Percentiles rank a stretch among this genome's conserved stretches.
Conservation (phyloP, 1,284 basidiomycete genomes). For the Cystobasidium slooffiae region DNA sequence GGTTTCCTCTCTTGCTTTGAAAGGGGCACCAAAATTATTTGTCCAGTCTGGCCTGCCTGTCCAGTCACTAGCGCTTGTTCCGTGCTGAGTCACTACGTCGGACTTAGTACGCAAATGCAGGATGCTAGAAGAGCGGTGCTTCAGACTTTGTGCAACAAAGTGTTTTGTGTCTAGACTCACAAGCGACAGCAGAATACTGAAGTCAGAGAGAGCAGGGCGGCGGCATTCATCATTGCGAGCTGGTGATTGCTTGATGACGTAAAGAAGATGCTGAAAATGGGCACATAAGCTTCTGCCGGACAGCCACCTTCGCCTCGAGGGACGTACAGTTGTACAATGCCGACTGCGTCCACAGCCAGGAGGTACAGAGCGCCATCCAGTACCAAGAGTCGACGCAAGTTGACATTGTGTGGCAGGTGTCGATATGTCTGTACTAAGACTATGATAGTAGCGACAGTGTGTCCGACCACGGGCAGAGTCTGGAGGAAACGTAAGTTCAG, state of each 20-base stretch:
- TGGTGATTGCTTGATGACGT: neutral
- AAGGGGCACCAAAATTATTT: conserved; percentile 27
- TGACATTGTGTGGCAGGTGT: conserved; percentile 9
- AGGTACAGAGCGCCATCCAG: conserved; percentile 39
- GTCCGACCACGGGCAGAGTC: conserved; percentile 22
- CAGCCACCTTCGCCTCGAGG: neutral
- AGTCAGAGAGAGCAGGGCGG: conserved; percentile 27
- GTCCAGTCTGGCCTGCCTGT: conserved; percentile 27
- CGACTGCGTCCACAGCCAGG: conserved; percentile 23
- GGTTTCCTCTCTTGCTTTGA: neutral
- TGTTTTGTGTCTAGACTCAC: neutral
- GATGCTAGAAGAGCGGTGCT: conserved; percentile 10
- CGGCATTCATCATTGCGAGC: conserved; percentile 34
- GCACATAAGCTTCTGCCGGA: neutral
- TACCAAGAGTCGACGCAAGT: conserved; percentile 16
- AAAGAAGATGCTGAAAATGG: conserved; percentile 25
- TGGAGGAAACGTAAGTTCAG: neutral
- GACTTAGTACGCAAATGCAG: conserved; percentile 28
- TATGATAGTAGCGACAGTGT: conserved; percentile 29
- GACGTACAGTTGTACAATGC: conserved; percentile 28
- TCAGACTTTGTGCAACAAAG: neutral
- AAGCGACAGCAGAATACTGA: conserved; percentile 43
- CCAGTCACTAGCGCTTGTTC: neutral
- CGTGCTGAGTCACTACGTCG: neutral
- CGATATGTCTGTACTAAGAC: neutral